Percentiles rank a stretch among this genome's conserved stretches.
Conservation (phyloP, 495 filamentous ascomycete species). For the Xylaria intraflava region DNA sequence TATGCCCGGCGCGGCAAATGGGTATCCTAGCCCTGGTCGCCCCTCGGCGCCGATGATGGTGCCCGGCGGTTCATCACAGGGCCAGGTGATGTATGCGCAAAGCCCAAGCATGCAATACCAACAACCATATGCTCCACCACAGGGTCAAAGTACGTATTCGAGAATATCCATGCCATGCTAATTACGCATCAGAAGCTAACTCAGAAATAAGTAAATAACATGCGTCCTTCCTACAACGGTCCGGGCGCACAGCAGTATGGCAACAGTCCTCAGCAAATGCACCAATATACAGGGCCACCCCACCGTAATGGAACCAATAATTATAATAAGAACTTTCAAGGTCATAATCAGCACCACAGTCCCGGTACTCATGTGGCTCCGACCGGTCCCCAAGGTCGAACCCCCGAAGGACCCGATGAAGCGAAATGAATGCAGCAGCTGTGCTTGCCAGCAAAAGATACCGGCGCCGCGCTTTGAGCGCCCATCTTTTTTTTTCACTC, state of each 20-base stretch:
- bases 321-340: constrained; percentile 39
- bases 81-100: constrained; percentile 64
- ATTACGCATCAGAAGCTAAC: constrained; percentile 28
- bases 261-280: constrained; percentile 56
- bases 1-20: constrained; percentile 51
- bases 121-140: constrained; percentile 58
- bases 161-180: constrained; percentile 13
- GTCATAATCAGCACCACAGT: constrained; percentile 44
- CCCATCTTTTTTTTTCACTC: constrained; percentile 22
- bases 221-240: constrained; percentile 54
- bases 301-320: constrained; percentile 52
- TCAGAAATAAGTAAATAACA: constrained; percentile 45
- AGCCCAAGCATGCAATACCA: constrained; percentile 59
- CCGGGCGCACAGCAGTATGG: constrained; percentile 52
- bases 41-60: constrained; percentile 76
- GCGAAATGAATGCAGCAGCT: constrained; percentile 24
- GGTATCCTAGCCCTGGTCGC: constrained; percentile 77
- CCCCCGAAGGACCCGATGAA: constrained; percentile 29
- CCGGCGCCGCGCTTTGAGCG: constrained; percentile 25
- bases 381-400: constrained; percentile 24
- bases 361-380: constrained; percentile 20
- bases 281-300: constrained; percentile 52
- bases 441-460: constrained; percentile 17
- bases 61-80: constrained; percentile 63
- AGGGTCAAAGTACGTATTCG: constrained; percentile 60